These are phyloP conservation scores for Yamadazyma songkhlaensis DNA, from an alignment of 1,139 yeast species.

Conservation along the genomic window DNA sequence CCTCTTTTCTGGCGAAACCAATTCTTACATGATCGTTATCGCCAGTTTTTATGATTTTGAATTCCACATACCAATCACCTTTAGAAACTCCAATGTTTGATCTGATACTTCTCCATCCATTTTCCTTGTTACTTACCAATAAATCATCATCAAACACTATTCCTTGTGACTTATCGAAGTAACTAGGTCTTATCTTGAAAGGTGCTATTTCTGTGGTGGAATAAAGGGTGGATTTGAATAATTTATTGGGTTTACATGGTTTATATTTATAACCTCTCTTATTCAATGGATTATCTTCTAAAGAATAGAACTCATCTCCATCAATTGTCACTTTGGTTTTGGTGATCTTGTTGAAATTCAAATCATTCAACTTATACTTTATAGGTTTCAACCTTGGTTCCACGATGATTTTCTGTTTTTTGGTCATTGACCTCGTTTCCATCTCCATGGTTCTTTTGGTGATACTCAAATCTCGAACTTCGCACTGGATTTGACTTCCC, in stretches of 20 bases:
- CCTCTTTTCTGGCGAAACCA: constrained; percentile 83
- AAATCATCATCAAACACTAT: constrained; percentile 45
- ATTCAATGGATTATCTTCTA: constrained; percentile 79
- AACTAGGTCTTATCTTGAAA: constrained; percentile 55
- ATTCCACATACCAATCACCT: constrained; percentile 82
- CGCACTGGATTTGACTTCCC: too few species aligned
- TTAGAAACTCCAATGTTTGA: constrained; percentile 74
- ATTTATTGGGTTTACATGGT: constrained; percentile 73
- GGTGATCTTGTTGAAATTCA: constrained; percentile 13
- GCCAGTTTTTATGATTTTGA: constrained; percentile 40
- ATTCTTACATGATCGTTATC: constrained; percentile 61
- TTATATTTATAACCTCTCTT: constrained; percentile 79
- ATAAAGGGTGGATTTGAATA: constrained; percentile 58
- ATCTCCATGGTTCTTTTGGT: neutral
- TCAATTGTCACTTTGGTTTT: constrained; percentile 10
- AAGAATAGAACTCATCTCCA: constrained; percentile 35
- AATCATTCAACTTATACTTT: constrained; percentile 36
- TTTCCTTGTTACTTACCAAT: constrained; percentile 48
- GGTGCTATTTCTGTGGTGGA: constrained; percentile 78
- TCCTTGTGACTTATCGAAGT: constrained; percentile 71
- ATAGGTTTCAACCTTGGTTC: constrained; percentile 49
- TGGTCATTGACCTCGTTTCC: constrained; percentile 7
- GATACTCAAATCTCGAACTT: neutral
- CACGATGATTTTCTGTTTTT: constrained; percentile 17
- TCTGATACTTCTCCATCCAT: constrained; percentile 83